Conservation (phyloP, 768 basidiomycete genomes). For the Heimioporus sp. region DNA sequence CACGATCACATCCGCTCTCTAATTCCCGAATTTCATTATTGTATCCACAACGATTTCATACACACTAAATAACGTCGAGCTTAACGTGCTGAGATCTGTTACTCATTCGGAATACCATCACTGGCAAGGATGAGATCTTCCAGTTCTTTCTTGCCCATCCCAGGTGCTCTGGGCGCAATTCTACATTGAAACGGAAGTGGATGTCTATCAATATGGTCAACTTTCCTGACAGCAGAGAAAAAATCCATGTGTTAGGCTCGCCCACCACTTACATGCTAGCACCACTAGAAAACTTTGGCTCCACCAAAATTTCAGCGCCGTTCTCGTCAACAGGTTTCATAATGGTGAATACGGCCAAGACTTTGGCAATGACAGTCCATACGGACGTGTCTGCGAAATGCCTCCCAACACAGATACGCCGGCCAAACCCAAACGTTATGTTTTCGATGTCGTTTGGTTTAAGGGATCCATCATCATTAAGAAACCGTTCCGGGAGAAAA, state of each 20-base stretch:
- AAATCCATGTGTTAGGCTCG: background rate
- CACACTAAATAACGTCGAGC: no score
- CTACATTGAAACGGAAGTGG: slow-evolving; percentile 2
- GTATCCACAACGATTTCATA: no score
- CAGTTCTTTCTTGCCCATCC: background rate
- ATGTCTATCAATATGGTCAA: background rate
- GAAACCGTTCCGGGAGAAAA: slow-evolving; percentile 38
- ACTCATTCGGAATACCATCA: no score
- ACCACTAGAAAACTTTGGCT: slow-evolving; percentile 1
- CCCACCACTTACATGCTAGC: background rate
- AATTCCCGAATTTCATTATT: no score
- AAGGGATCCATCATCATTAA: slow-evolving; percentile 20
- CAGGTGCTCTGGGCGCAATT: background rate
- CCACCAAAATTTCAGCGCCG: slow-evolving; percentile 4
- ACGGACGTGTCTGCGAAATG: slow-evolving; percentile 10
- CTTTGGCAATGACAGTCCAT: slow-evolving; percentile 8
- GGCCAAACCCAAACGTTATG: slow-evolving; percentile 18
- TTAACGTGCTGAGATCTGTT: no score
- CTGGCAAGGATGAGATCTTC: background rate
- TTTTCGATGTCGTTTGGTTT: background rate
- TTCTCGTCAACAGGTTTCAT: slow-evolving; percentile 3
- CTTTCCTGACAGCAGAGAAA: background rate
- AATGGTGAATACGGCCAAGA: slow-evolving; percentile 8
- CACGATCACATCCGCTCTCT: no score
- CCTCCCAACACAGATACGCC: slow-evolving; percentile 21